Base-by-base conservation (phyloP, 495 filamentous ascomycete genomes). In the Pyronema domesticum region DNA sequence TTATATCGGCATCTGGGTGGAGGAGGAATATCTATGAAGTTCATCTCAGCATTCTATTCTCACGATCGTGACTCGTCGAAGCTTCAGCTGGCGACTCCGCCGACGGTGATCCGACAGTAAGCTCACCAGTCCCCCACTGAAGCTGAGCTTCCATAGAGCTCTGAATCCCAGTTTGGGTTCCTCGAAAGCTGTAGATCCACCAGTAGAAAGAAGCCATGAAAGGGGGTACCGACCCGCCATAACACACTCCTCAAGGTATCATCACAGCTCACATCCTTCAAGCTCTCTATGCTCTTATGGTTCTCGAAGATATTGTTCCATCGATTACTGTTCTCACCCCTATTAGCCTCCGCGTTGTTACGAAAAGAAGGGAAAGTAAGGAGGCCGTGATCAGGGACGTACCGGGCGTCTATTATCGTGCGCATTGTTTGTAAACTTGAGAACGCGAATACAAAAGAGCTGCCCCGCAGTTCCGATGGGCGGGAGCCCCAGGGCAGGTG, bases 221-320 rank as follows among this genome's bases (percentile, higher is more conserved):
- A 30, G 33, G 19, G 19, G n/a, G 36, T 54, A 66, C 71, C 65
- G 64, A 80, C 85, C 80, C 93, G 96, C 91, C 91, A 98, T 68
- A 85, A 94, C 46, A 94, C 74, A 19, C 89, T 95, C 39, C 91
- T 77, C 53, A 89, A 75, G 15, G 87, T 86, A 40, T 76, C 73
- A 37, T 76, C 71, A 64, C 83, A 86, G 36, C 68, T 80, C 60
- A 75, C 74, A 60, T 80, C 67, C 67, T 70, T 74, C 64, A 83
- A 71, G 46, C 82, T 78, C 54, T 23, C 42, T 17, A 23, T 47
- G 13, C 51, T 55, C 5, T 33, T 45, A 34, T 63, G 45, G 15
- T 34, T 43, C 11, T 46, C 52, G 54, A 64, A 63, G 50, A 63
- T 56, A 19, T 53, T 44, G 35, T 53, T 54, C 61, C 61, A 64